Conservation (phyloP, 345 rosid species). For the Hypericum androsaemum region DNA sequence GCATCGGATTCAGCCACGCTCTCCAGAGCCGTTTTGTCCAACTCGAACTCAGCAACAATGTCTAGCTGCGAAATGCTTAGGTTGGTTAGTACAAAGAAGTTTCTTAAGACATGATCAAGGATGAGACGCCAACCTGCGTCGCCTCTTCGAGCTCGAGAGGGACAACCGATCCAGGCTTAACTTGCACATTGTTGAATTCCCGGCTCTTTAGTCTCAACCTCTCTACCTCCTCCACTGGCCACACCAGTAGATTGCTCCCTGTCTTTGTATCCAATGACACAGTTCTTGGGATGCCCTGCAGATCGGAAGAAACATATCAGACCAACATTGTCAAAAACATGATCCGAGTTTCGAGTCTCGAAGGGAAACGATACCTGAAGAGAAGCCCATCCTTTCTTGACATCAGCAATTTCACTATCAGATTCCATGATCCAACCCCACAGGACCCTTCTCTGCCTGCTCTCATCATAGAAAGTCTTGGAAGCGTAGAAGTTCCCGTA, state of each 20-base stretch:
- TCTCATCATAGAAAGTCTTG: slow-evolving; percentile 56
- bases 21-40: slow-evolving; percentile 42
- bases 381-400: slow-evolving; percentile 67
- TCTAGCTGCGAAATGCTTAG: slow-evolving; percentile 27
- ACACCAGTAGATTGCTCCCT: slow-evolving; percentile 50
- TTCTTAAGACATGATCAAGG: neutral
- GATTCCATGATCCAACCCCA: slow-evolving; percentile 77
- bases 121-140: slow-evolving; percentile 42
- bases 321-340: too few relatives aligned
- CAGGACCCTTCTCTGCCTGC: slow-evolving; percentile 38
- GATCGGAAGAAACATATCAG: neutral
- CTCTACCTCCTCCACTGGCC: slow-evolving; percentile 79
- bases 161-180: slow-evolving; percentile 49
- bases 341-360: neutral
- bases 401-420: slow-evolving; percentile 52
- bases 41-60: slow-evolving; percentile 52
- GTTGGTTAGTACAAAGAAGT: neutral
- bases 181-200: slow-evolving; percentile 32
- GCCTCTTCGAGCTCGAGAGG: slow-evolving; percentile 52
- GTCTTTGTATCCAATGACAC: slow-evolving; percentile 50
- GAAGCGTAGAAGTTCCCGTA: slow-evolving; percentile 64
- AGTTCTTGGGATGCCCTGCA: slow-evolving; percentile 73
- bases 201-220: slow-evolving; percentile 46
- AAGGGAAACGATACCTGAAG: slow-evolving; percentile 35
- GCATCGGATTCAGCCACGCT: slow-evolving; percentile 25